Conservation (phyloP, 805 yeast species). For the Pichia exigua region DNA sequence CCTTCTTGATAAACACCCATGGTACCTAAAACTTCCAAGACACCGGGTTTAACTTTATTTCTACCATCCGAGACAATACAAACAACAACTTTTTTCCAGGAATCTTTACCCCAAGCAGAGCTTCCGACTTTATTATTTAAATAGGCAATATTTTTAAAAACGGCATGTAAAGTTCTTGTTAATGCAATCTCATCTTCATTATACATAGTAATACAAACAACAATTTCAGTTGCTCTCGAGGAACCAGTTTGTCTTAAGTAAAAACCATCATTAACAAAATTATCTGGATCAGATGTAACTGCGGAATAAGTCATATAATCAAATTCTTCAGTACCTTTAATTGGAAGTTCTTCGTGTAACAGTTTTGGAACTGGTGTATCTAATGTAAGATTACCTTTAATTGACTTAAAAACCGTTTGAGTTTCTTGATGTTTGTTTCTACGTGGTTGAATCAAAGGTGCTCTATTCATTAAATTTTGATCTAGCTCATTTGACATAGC, state of each 20-base stretch:
- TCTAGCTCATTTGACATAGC: conserved; percentile 8
- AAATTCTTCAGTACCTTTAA: conserved; percentile 86
- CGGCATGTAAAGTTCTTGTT: conserved; percentile 91
- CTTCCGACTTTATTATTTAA: conserved; percentile 75
- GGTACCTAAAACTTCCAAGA: conserved; percentile 81
- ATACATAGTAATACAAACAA: conserved; percentile 93
- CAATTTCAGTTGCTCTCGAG: conserved; percentile 87
- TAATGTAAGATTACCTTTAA: conserved; percentile 74
- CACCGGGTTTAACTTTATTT: conserved; percentile 75
- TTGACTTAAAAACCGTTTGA: conserved; percentile 63
- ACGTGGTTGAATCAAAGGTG: conserved; percentile 29
- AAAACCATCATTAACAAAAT: conserved; percentile 72
- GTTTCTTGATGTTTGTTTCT: conserved; percentile 29
- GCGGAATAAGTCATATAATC: conserved; percentile 97
- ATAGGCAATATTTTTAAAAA: conserved; percentile 87
- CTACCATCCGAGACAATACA: conserved; percentile 92
- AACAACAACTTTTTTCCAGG: conserved; percentile 96
- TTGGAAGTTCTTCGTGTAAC: conserved; percentile 72
- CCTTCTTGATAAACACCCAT: conserved; percentile 97
- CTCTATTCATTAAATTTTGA: conserved; percentile 7
- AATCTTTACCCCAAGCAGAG: conserved; percentile 88
- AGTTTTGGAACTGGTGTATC: conserved; percentile 95
- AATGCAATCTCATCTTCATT: conserved; percentile 87
- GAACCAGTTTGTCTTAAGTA: conserved; percentile 77
- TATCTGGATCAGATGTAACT: conserved; percentile 88